Conservation (phyloP, 192 early-diverging fungal genomes). For the Coemansia sp. region DNA sequence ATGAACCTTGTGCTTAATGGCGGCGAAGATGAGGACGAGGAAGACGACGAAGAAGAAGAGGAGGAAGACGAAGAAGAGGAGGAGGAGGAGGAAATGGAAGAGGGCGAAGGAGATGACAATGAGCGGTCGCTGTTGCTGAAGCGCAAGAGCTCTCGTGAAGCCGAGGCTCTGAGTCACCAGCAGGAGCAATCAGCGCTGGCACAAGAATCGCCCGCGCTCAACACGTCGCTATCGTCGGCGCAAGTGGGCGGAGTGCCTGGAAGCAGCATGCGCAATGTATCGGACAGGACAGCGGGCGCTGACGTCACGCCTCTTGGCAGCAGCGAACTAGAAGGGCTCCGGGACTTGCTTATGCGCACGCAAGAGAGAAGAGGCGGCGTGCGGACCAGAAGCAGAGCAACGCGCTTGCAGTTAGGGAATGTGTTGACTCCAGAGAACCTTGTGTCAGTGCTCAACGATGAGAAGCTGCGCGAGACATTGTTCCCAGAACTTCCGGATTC, state of each 20-base stretch:
- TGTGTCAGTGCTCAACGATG: constrained; percentile 37
- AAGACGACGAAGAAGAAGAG: constrained; percentile 16
- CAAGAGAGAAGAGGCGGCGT: constrained; percentile 3
- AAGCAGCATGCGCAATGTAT: constrained; percentile 17
- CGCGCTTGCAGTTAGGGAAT: constrained; percentile 33
- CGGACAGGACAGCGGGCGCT: constrained; percentile 24
- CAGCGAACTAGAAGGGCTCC: constrained; percentile 29
- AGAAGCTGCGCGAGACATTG: constrained; percentile 30
- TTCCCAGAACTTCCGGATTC: constrained; percentile 52
- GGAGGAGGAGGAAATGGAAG: constrained; percentile 12
- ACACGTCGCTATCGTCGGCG: constrained; percentile 19
- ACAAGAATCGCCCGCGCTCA: constrained; percentile 21
- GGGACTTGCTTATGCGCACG: constrained; percentile 36
- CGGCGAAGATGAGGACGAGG: constrained; percentile 13
- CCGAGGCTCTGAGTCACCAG: constrained; percentile 33
- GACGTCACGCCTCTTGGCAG: constrained; percentile 29
- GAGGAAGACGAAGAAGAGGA: constrained; percentile 23
- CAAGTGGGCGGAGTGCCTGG: constrained; percentile 45
- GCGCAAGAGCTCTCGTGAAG: constrained; percentile 20
- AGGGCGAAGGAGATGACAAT: constrained; percentile 6
- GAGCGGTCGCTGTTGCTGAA: constrained; percentile 7
- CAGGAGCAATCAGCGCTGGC: constrained; percentile 45
- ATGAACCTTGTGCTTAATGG: constrained; percentile 65
- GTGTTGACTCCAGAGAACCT: constrained; percentile 44
- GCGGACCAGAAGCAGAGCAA: neutral